Evolutionary conservation across 75 land plant genomes (phyloP), one percentile per base, ranked within the genome.

Genomic region (Cunninghamia lanceolata): DNA sequence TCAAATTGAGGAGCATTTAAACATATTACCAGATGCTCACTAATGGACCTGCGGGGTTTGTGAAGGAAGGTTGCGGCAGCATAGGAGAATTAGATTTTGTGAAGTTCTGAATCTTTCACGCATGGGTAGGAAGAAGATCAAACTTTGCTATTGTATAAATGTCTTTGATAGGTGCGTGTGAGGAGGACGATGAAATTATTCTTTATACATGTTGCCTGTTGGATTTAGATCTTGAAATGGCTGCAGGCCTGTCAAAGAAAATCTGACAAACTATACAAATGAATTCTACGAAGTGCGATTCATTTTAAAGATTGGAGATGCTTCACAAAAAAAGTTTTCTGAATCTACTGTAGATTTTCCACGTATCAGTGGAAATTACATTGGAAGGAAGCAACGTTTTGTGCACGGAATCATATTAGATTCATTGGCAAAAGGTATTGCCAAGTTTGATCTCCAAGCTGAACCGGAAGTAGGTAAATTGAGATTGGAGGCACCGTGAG

Each of bases 221-320:
- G 9, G 89, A 94, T 73, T 89, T 92, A 9, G 96, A 97, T 86
- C 83, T 97, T 45, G 97, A 94, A 83, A 85, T 87, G 87, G 90
- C 91, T 80, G 86, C 83, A 84, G 95, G 94, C 19, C 86, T 42
- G 85, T 89, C 17, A 90, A 92, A 88, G 93, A 89, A 40, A 89
- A 89, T 68, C 91, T 93, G 73, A 89, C 90, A 39, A 89, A 91
- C 82, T 94, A 89, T 76, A 35, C 40, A 66, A 94, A 94, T 89
- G 93, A 96, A 75, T 84, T 95, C 77, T 97, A 96, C 88, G 99
- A 97, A 86, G 93, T 95, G 93, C 87, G 99, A 75, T 94, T 97
- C 90, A 94, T 96, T 86, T 42, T 97, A 88, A 94, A 95, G 91
- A 93, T 88, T 85, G 98, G 99, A 38, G 86, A 85, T 32, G 98